These are phyloP conservation scores for Xylaria sp. DNA, from an alignment of 2,329 filamentous ascomycete genomes.

Conservation along the genomic window DNA sequence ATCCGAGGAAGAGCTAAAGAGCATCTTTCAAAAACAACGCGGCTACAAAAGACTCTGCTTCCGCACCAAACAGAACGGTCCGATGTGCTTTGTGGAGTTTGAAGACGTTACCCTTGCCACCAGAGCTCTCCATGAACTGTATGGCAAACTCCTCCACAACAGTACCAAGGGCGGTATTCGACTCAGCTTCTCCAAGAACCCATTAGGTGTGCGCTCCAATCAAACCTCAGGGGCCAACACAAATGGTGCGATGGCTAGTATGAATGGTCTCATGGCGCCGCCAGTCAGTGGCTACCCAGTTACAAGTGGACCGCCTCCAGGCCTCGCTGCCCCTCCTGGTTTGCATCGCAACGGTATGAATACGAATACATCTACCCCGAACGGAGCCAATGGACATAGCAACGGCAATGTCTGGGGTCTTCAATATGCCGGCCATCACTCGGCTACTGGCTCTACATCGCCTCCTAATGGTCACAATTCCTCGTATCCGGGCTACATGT, in stretches of 20 bases:
- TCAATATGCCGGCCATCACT: slow-evolving; percentile 23
- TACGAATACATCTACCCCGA: slow-evolving; percentile 17
- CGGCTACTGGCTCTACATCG: slow-evolving; percentile 24
- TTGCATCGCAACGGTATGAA: slow-evolving; percentile 37
- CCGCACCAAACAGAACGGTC: slow-evolving; percentile 88
- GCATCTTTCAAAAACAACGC: slow-evolving; percentile 84
- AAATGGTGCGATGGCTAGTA: slow-evolving; percentile 44
- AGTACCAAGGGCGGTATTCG: slow-evolving; percentile 92
- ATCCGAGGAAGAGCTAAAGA: slow-evolving; percentile 91
- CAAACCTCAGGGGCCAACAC: slow-evolving; percentile 49
- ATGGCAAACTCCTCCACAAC: slow-evolving; percentile 81
- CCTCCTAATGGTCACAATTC: slow-evolving; percentile 21
- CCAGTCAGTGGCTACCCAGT: slow-evolving; percentile 58
- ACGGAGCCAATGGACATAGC: slow-evolving; percentile 13
- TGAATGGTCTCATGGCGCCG: slow-evolving; percentile 52
- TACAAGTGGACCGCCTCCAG: slow-evolving; percentile 73
- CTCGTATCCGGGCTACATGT: slow-evolving; percentile 22
- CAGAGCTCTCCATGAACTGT: slow-evolving; percentile 82
- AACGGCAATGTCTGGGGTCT: slow-evolving; percentile 25
- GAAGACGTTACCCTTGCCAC: slow-evolving; percentile 90
- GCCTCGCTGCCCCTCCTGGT: slow-evolving; percentile 70
- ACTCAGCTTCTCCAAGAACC: slow-evolving; percentile 95
- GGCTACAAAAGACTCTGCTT: slow-evolving; percentile 96
- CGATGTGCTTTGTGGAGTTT: slow-evolving; percentile 99
- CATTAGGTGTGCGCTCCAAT: slow-evolving; percentile 79